Evolutionary conservation across 2,329 filamentous ascomycete genomes (phyloP).

Genomic region (Aureobasidium sp.): DNA sequence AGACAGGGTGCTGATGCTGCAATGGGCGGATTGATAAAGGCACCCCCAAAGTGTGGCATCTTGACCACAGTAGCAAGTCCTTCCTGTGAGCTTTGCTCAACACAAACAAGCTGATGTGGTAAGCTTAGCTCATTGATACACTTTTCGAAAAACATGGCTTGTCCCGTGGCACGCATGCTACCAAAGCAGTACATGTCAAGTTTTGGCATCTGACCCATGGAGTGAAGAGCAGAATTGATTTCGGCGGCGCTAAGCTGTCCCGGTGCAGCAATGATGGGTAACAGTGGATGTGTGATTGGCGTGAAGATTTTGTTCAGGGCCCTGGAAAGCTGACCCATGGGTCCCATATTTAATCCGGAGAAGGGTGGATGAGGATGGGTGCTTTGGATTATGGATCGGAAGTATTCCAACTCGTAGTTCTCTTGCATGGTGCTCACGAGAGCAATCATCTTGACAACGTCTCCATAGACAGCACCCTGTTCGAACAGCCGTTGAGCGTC

Average conservation of each 20-base stretch:
- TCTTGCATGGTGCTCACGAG: conserved; percentile 75
- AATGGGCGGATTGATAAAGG: conserved; percentile 70
- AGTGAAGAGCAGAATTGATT: conserved; percentile 71
- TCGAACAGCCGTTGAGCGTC: conserved; percentile 66
- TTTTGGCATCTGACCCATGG: conserved; percentile 73
- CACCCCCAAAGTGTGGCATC: conserved; percentile 71
- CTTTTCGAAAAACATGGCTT: conserved; percentile 77
- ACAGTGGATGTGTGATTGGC: conserved; percentile 76
- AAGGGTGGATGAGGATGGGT: conserved; percentile 67
- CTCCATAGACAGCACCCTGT: conserved; percentile 65
- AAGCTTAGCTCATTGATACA: conserved; percentile 59
- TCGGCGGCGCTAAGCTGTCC: conserved; percentile 80
- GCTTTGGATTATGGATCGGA: conserved; percentile 66
- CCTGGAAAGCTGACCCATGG: conserved; percentile 76
- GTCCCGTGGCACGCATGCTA: conserved; percentile 63
- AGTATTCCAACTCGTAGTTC: conserved; percentile 86
- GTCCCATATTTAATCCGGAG: conserved; percentile 81
- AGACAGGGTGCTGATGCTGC: conserved; percentile 49
- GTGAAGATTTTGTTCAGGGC: conserved; percentile 82
- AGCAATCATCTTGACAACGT: conserved; percentile 87
- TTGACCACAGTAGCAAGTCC: conserved; percentile 66
- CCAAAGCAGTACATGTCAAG: conserved; percentile 76
- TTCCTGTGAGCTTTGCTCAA: conserved; percentile 62
- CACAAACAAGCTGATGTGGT: conserved; percentile 71
- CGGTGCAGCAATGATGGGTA: conserved; percentile 77